Conservation (phyloP, 805 yeast genomes). For the Lipomyces mesembrius region DNA sequence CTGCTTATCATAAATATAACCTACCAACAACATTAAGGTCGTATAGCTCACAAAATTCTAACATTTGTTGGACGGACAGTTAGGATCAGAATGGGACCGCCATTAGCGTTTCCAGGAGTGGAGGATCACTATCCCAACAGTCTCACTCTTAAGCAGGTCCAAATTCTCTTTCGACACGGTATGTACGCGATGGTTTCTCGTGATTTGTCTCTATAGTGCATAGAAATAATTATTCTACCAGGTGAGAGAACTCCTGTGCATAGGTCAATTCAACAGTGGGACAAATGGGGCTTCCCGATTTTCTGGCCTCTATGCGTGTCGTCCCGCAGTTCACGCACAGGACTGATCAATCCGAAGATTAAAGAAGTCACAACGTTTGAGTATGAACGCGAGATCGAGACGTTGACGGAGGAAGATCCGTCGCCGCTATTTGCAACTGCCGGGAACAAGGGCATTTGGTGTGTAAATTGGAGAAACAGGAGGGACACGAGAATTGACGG, state of each 20-base stretch:
- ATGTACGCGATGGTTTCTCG: not conserved
- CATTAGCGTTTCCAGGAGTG: conserved; percentile 20
- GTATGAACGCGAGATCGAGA: conserved; percentile 36
- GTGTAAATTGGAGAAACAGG: not conserved
- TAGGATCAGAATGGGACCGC: conserved; percentile 26
- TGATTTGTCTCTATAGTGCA: not conserved
- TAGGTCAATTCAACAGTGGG: conserved; percentile 30
- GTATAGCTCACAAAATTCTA: too few relatives aligned
- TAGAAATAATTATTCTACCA: not conserved
- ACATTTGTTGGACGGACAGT: not conserved
- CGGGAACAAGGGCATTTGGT: conserved; percentile 26
- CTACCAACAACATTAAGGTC: too few relatives aligned
- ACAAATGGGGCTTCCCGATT: conserved; percentile 37
- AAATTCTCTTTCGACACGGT: conserved; percentile 36
- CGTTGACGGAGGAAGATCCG: conserved; percentile 17
- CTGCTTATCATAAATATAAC: too few relatives aligned
- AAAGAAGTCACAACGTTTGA: conserved; percentile 23
- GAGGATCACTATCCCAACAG: conserved; percentile 26
- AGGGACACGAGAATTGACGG: not conserved
- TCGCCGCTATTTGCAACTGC: conserved; percentile 21
- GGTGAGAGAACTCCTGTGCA: conserved; percentile 35
- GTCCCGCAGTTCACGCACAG: conserved; percentile 26
- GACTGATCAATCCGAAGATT: conserved; percentile 26
- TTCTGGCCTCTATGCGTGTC: conserved; percentile 37
- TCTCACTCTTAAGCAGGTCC: conserved; percentile 29